These are phyloP conservation scores for Hsuehochloa calcarea DNA, from an alignment of 176 grass and related monocot genomes.

Conservation along the genomic window DNA sequence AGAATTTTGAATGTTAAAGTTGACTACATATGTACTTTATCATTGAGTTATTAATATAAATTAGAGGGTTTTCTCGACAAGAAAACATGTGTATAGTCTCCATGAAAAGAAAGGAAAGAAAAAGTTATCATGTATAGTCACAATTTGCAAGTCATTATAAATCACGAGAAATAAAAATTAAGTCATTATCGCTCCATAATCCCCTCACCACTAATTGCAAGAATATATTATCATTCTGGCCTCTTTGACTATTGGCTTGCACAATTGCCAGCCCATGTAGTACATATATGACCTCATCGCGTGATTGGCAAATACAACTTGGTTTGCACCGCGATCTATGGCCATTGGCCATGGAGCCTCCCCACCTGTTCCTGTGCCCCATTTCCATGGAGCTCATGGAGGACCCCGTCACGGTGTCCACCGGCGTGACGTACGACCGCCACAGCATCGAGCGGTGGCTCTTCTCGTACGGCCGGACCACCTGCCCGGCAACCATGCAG, in stretches of 20 bases:
- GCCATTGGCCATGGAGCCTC: conserved; percentile 40
- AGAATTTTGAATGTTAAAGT: too few relatives aligned
- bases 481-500: conserved; percentile 89
- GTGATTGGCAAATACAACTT: conserved; percentile 7
- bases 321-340: conserved; percentile 28
- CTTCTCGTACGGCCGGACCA: conserved; percentile 54
- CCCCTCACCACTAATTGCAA: conserved; percentile 2
- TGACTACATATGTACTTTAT: too few relatives aligned
- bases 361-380: conserved; percentile 67
- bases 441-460: conserved; percentile 88
- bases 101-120: too few relatives aligned
- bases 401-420: conserved; percentile 78
- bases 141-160: neutral
- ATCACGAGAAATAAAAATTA: neutral
- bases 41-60: too few relatives aligned
- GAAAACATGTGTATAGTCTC: neutral
- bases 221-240: conserved; percentile 23
- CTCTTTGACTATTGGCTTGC: conserved; percentile 48
- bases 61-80: neutral
- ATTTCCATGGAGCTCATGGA: conserved; percentile 95
- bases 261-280: conserved; percentile 15
- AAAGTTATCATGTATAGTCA: neutral
- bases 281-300: conserved; percentile 13
- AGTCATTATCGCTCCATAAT: neutral
- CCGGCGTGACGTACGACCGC: conserved; percentile 81